These are phyloP conservation scores for Aspergillus nanangensis DNA, from an alignment of 495 filamentous ascomycete species.

Conservation along the genomic window DNA sequence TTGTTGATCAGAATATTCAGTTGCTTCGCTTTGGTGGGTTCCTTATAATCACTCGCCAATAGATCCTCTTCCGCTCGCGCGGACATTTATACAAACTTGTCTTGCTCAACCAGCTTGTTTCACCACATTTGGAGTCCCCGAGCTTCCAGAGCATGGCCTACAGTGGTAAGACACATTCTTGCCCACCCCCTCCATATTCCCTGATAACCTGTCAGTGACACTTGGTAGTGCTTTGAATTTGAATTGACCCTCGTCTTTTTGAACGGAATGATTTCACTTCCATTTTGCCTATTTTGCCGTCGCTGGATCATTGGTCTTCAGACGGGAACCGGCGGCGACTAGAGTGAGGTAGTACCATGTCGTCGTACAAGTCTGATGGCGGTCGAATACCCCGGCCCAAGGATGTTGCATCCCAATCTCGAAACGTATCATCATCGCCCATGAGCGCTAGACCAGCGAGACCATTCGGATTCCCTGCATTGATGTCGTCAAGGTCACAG, in stretches of 20 bases:
- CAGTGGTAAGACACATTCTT: background rate
- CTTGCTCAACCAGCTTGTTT: background rate
- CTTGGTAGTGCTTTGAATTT: constrained; percentile 6
- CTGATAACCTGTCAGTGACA: background rate
- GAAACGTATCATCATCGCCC: constrained; percentile 24
- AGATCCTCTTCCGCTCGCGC: constrained; percentile 8
- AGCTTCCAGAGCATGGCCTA: background rate
- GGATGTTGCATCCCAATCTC: constrained; percentile 19
- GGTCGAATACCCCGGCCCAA: constrained; percentile 30
- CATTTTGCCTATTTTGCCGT: constrained; percentile 15
- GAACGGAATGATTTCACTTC: constrained; percentile 33
- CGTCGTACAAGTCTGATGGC: constrained; percentile 32
- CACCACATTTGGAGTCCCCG: background rate
- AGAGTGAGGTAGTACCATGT: constrained; percentile 29
- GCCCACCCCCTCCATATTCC: background rate
- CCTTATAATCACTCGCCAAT: background rate
- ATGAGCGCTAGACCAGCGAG: constrained; percentile 13
- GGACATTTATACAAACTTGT: background rate
- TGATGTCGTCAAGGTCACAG: constrained; percentile 20
- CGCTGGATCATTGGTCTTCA: constrained; percentile 23
- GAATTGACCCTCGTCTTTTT: constrained; percentile 1
- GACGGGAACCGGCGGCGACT: constrained; percentile 24
- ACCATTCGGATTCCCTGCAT: constrained; percentile 10
- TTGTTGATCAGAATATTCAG: too few relatives aligned
- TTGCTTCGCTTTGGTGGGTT: constrained; percentile 4